Evolutionary conservation across 2,329 filamentous ascomycete genomes (phyloP), one percentile per base, ranked within the genome.

Genomic region (Orbilia brochopaga): DNA sequence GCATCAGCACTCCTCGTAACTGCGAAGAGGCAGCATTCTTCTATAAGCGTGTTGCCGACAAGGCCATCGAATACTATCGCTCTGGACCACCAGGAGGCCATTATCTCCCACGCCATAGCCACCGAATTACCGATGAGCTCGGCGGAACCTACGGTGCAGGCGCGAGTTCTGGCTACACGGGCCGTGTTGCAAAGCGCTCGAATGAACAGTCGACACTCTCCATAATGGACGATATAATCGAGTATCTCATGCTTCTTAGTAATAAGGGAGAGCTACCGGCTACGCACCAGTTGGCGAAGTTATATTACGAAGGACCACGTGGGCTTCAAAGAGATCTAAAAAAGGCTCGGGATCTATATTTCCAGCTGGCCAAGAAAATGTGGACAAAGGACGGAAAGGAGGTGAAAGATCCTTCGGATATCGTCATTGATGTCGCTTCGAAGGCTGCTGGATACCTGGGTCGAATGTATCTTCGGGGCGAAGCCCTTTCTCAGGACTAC

Each of bases 121-220:
- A 90, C 81, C 87, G 91, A 64, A 90, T 97, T 76, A 90, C 92
- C 2, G 95, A 99, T 77, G 91, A 97, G 54, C 83, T 88, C 30
- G 95, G 94, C 6, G 94, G 94, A 48, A 89, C 96, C 5, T 99
- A 97, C 78, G 95, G 94, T 52, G 91, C 96, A 80, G 95, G 94
- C 2, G 94, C 94, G 11, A 97, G 93, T 78, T 90, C 89, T 42
- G 88, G 89, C 23, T 97, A 92, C 78, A 89, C 94, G 0, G 94
- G 94, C 2, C 84, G 86, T 64, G 92, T 96, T 78, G 91, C 92
- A 2, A 74, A 74, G 51, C 86, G 87, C 19, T 87, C 87, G 63
- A 85, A 88, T 0, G 88, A 89, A 74, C 90, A 91, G 1, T 90
- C 94, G 77, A 86, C 89, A 0, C 89, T 96, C 76, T 91, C 92